These are phyloP conservation scores for Spencermartinsiella europaea DNA, from an alignment of 805 yeast species.

Conservation along the genomic window DNA sequence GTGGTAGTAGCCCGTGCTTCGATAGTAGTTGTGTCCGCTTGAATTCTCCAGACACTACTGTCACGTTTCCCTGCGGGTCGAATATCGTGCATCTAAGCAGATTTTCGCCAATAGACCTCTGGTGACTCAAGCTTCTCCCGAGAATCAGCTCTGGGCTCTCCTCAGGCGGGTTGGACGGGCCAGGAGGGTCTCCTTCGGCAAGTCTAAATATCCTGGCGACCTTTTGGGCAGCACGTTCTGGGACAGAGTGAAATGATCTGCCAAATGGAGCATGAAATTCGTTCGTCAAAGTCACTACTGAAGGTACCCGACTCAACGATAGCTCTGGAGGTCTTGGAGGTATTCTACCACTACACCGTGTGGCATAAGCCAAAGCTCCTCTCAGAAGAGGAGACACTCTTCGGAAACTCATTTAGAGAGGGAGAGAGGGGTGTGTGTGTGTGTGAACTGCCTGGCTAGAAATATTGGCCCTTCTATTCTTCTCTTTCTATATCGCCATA, in stretches of 20 bases:
- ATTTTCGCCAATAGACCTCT: constrained; percentile 22
- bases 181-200: neutral
- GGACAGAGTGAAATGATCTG: neutral
- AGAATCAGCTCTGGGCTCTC: constrained; percentile 18
- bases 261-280: too few relatives aligned
- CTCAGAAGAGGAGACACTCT: too few relatives aligned
- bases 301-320: too few relatives aligned
- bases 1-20: constrained; percentile 73
- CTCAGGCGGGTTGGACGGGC: neutral
- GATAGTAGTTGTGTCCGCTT: constrained; percentile 68
- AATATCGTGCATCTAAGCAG: constrained; percentile 77
- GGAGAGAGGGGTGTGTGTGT: too few relatives aligned
- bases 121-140: constrained; percentile 18
- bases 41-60: constrained; percentile 64
- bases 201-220: neutral
- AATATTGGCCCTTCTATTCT: too few relatives aligned
- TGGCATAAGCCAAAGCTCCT: too few relatives aligned
- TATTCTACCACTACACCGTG: too few relatives aligned
- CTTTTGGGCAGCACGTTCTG: neutral
- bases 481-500: too few relatives aligned
- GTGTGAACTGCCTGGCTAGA: too few relatives aligned
- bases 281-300: too few relatives aligned
- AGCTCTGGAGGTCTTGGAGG: too few relatives aligned
- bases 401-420: too few relatives aligned
- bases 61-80: constrained; percentile 61